A percentile compares a stretch with the other conserved stretches of the same genome.
Conservation (phyloP, 2,329 filamentous ascomycete genomes). For the Xylariaceae sp. region DNA sequence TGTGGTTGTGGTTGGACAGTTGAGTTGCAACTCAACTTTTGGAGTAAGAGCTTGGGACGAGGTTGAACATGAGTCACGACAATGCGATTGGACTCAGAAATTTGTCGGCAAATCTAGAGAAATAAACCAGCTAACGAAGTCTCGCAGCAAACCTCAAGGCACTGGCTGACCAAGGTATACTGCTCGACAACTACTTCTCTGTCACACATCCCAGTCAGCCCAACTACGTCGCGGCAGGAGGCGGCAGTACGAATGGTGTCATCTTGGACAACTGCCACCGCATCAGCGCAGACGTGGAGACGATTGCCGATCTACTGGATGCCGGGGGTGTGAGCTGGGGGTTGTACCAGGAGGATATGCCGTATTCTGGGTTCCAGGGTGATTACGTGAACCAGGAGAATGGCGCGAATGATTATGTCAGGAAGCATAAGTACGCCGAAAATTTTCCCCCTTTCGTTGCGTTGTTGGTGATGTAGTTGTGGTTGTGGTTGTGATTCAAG, state of each 20-base stretch:
- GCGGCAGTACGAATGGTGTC: conserved; percentile 55
- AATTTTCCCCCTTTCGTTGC: no score
- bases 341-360: conserved; percentile 52
- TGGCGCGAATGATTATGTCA: conserved; percentile 57
- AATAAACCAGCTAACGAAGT: conserved; percentile 1
- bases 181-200: conserved; percentile 49
- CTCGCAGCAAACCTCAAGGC: conserved; percentile 38
- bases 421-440: conserved; percentile 57
- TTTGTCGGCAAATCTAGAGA: background rate
- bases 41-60: no score
- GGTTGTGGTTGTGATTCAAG: no score
- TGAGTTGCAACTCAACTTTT: no score
- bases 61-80: no score
- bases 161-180: conserved; percentile 52
- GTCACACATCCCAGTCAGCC: conserved; percentile 57
- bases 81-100: no score
- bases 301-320: conserved; percentile 48
- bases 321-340: conserved; percentile 45
- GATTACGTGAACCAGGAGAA: conserved; percentile 52
- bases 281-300: conserved; percentile 40
- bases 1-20: no score
- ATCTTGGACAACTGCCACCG: conserved; percentile 47
- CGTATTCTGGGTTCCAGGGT: conserved; percentile 45
- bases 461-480: no score
- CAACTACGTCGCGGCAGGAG: conserved; percentile 57